A percentile compares a stretch with the other conserved stretches of the same genome.
phyloP scores from a whole-genome alignment of 768 basidiomycete species.

The Neoboletus brunneissimus region DNA sequence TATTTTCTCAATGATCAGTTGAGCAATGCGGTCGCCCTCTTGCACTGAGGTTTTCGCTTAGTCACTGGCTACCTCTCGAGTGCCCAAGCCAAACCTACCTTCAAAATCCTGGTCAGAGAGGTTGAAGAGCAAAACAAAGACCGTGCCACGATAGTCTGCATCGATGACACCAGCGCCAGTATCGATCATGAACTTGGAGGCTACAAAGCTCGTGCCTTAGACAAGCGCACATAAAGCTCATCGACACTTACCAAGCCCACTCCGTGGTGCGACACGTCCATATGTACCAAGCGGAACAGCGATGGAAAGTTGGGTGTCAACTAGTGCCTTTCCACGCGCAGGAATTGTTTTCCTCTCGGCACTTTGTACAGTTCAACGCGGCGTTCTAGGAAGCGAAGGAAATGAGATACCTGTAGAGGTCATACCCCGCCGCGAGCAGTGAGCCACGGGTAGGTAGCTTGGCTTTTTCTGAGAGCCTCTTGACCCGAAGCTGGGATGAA shows the following conservation, averaged over 20 bases:
- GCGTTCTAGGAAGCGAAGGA: not conserved
- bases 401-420: slow-evolving; percentile 74
- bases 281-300: slow-evolving; percentile 93
- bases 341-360: slow-evolving; percentile 84
- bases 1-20: slow-evolving; percentile 90
- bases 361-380: slow-evolving; percentile 38
- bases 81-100: slow-evolving; percentile 43
- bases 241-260: slow-evolving; percentile 76
- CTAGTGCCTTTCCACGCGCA: slow-evolving; percentile 85
- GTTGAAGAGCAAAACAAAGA: slow-evolving; percentile 93
- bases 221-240: not conserved
- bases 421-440: slow-evolving; percentile 87
- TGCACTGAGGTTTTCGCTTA: slow-evolving; percentile 52
- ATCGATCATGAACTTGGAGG: slow-evolving; percentile 96
- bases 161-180: slow-evolving; percentile 98
- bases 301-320: slow-evolving; percentile 90
- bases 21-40: slow-evolving; percentile 94
- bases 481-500: slow-evolving; percentile 66
- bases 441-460: slow-evolving; percentile 86
- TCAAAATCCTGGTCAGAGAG: slow-evolving; percentile 86
- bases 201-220: slow-evolving; percentile 39
- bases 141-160: slow-evolving; percentile 89
- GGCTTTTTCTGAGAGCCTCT: slow-evolving; percentile 79
- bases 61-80: not conserved
- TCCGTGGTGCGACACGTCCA: slow-evolving; percentile 93